phyloP scores from a whole-genome alignment of 345 rosid species.

The Cardiospermum halicacabum region DNA sequence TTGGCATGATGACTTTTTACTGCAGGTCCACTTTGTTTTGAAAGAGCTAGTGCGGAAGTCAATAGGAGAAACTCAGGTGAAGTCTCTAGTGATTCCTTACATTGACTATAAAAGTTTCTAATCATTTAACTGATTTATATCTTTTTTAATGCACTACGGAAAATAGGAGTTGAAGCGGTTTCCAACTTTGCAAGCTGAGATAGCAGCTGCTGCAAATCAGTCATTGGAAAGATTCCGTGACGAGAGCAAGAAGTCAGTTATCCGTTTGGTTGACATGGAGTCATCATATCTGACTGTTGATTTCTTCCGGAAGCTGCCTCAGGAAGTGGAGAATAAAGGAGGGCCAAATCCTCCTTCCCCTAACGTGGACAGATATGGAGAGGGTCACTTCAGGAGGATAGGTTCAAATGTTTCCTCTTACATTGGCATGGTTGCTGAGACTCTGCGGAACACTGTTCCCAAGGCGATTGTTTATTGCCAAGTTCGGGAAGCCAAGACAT shows the following conservation, averaged over 20 bases:
- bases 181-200: conserved; percentile 67
- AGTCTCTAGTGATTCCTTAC: neutral
- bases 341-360: conserved; percentile 33
- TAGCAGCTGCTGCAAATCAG: conserved; percentile 58
- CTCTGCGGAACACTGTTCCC: conserved; percentile 62
- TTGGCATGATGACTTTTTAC: neutral
- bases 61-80: conserved; percentile 66
- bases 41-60: conserved; percentile 84
- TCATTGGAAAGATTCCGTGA: conserved; percentile 71
- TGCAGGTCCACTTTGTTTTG: conserved; percentile 71
- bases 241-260: conserved; percentile 61
- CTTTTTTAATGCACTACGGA: neutral
- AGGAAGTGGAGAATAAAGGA: conserved; percentile 56
- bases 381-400: conserved; percentile 74
- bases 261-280: conserved; percentile 77
- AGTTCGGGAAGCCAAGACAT: conserved; percentile 73
- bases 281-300: conserved; percentile 76
- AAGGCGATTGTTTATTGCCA: conserved; percentile 78
- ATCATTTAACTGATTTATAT: neutral
- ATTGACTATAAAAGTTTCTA: neutral
- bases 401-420: conserved; percentile 72
- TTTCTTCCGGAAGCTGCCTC: conserved; percentile 76
- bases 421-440: conserved; percentile 68
- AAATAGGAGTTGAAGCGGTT: conserved; percentile 74
- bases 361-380: conserved; percentile 46